These are phyloP conservation scores for Erodium moschatum DNA, from an alignment of 441 rosid genomes.

Conservation along the genomic window DNA sequence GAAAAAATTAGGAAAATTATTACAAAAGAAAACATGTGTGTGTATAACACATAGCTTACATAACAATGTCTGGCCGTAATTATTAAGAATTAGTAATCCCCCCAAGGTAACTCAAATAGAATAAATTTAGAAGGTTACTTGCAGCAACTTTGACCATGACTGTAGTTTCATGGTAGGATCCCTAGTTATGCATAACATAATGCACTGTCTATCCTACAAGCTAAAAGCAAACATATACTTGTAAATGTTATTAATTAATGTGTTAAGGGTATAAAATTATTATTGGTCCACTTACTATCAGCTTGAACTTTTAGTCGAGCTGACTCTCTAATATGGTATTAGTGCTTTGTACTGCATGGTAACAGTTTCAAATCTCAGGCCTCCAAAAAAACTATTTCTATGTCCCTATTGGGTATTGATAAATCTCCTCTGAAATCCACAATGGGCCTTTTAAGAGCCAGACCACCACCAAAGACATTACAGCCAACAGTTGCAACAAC, in stretches of 20 bases:
- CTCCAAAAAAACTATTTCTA: too few relatives aligned
- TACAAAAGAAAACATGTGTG: neutral
- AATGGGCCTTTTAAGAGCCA: neutral
- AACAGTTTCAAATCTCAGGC: too few relatives aligned
- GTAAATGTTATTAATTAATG: neutral
- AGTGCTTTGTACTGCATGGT: too few relatives aligned
- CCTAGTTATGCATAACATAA: neutral
- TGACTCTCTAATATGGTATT: too few relatives aligned
- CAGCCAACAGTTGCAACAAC: constrained; percentile 6
- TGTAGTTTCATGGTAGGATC: neutral
- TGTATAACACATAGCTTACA: neutral
- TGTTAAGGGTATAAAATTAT: too few relatives aligned
- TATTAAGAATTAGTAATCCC: neutral
- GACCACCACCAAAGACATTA: neutral
- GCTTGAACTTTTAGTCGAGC: too few relatives aligned
- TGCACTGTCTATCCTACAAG: neutral
- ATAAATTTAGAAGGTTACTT: constrained; percentile 1
- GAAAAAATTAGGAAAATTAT: constrained; percentile 16
- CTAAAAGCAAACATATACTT: neutral
- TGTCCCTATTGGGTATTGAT: too few relatives aligned
- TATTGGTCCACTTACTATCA: too few relatives aligned
- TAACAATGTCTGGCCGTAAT: neutral
- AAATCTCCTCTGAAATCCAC: too few relatives aligned
- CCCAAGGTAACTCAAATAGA: neutral
- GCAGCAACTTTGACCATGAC: neutral